Conservation (phyloP, 345 rosid genomes). For the Moringa oleifera region DNA sequence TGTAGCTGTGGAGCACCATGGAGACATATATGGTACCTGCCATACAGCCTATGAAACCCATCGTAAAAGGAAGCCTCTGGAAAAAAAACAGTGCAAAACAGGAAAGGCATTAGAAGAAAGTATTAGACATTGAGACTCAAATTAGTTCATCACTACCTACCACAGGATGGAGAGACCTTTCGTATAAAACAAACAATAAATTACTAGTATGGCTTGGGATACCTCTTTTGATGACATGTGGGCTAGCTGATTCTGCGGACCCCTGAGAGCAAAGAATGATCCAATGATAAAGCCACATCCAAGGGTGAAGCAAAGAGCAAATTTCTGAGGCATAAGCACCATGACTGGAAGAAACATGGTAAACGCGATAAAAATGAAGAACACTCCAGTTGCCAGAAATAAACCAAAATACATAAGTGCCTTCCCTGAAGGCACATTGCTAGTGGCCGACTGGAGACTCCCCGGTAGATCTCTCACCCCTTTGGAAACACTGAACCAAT, state of each 20-base stretch:
- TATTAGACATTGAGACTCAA: neutral
- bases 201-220: neutral
- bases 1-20: slow-evolving; percentile 89
- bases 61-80: slow-evolving; percentile 88
- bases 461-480: slow-evolving; percentile 88
- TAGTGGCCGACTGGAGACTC: slow-evolving; percentile 76
- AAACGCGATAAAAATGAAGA: slow-evolving; percentile 79
- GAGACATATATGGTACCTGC: slow-evolving; percentile 87
- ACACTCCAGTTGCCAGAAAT: slow-evolving; percentile 71
- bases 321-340: slow-evolving; percentile 93
- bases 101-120: neutral
- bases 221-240: slow-evolving; percentile 96
- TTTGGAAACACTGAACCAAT: slow-evolving; percentile 59
- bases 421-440: slow-evolving; percentile 82
- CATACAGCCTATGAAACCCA: slow-evolving; percentile 83
- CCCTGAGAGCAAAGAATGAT: slow-evolving; percentile 86
- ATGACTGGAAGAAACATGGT: slow-evolving; percentile 94
- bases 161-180: neutral
- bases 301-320: slow-evolving; percentile 83
- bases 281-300: slow-evolving; percentile 84
- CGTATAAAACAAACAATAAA: too few relatives aligned
- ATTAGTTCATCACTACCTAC: neutral
- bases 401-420: slow-evolving; percentile 79
- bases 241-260: slow-evolving; percentile 67
- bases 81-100: neutral